A percentile compares a stretch with the other conserved stretches of the same genome.
Evolutionary conservation across 768 basidiomycete genomes (phyloP).

Genomic region (Tulasnella sp.): DNA sequence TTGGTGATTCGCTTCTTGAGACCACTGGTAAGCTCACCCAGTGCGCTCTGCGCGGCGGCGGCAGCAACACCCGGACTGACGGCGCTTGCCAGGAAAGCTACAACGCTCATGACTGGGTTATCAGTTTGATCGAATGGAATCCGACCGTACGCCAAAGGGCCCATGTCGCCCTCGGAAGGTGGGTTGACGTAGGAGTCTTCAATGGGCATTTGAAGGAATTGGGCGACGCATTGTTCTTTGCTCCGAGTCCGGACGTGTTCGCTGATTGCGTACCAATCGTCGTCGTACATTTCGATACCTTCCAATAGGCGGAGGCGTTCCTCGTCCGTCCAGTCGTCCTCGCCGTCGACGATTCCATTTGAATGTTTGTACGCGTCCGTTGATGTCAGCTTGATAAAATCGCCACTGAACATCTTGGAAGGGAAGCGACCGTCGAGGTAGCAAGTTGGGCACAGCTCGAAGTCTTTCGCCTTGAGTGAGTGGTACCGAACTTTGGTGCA

Average conservation of each 20-base stretch:
- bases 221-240: constrained; percentile 88
- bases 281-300: constrained; percentile 95
- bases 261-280: constrained; percentile 88
- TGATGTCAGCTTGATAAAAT: constrained; percentile 77
- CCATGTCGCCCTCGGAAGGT: constrained; percentile 52
- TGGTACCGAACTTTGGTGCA: constrained; percentile 84
- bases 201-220: constrained; percentile 92
- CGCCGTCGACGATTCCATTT: constrained; percentile 30
- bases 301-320: constrained; percentile 84
- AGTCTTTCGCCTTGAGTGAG: constrained; percentile 81
- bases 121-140: constrained; percentile 91
- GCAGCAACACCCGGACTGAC: constrained; percentile 83
- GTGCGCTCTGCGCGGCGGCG: constrained; percentile 82
- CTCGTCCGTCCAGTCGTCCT: constrained; percentile 75
- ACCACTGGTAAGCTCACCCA: constrained; percentile 65
- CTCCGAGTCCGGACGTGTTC: constrained; percentile 87
- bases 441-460: constrained; percentile 82
- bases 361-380: constrained; percentile 30
- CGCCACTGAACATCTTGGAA: constrained; percentile 88
- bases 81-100: constrained; percentile 90
- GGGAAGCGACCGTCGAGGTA: constrained; percentile 97
- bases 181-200: constrained; percentile 66
- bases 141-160: constrained; percentile 57
- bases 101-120: constrained; percentile 97
- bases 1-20: constrained; percentile 28